phyloP scores from a whole-genome alignment of 371 early-diverging fungal species.

The Saksenaea oblongispora region DNA sequence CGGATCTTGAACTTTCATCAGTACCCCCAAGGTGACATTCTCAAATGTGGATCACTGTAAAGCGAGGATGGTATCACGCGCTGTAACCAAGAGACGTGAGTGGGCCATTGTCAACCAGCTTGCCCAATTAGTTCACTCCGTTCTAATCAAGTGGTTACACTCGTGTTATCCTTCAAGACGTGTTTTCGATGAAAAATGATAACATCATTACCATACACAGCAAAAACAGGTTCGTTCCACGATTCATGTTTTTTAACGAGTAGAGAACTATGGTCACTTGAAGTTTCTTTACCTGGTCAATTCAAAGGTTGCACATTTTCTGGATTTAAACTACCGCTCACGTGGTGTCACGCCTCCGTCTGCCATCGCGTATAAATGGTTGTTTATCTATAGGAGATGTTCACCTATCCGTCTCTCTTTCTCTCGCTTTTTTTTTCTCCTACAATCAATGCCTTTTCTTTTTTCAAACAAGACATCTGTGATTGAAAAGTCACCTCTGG shows the following conservation, averaged over 20 bases:
- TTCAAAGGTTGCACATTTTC: not conserved
- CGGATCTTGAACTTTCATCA: too few species aligned
- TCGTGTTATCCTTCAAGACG: not conserved
- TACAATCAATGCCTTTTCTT: not conserved
- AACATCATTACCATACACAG: not conserved
- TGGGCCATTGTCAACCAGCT: not conserved
- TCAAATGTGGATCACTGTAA: not conserved
- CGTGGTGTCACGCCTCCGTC: conserved; percentile 4
- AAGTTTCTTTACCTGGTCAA: not conserved
- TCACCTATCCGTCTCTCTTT: not conserved
- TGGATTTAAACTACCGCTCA: not conserved
- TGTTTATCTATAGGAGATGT: not conserved
- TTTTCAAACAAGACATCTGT: not conserved
- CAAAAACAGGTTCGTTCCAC: not conserved
- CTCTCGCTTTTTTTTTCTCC: not conserved
- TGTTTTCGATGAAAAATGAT: not conserved
- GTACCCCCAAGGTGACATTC: not conserved
- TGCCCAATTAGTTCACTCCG: not conserved
- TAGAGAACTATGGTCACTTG: not conserved
- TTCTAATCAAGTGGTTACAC: not conserved
- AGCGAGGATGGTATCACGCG: not conserved
- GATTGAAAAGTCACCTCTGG: not conserved
- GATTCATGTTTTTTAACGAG: not conserved
- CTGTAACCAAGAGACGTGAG: not conserved
- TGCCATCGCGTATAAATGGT: not conserved